Percentiles rank a stretch among this genome's conserved stretches.
These are phyloP conservation scores for Erigeron philadelphicus DNA, from an alignment of 140 eudicot genomes.

Conservation along the genomic window DNA sequence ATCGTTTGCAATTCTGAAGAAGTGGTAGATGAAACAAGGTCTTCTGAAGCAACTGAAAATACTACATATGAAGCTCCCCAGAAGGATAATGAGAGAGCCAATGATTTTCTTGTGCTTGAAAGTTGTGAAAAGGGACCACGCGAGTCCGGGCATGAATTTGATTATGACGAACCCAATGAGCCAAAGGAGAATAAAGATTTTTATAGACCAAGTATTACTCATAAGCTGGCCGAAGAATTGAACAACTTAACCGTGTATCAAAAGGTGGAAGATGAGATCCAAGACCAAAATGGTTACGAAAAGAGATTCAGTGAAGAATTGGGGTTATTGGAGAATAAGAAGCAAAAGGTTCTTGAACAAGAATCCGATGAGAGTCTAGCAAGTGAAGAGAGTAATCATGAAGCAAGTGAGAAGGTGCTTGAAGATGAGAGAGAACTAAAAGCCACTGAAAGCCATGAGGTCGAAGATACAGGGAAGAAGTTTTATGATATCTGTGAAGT, in stretches of 20 bases:
- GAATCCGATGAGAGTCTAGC: conserved; percentile 21
- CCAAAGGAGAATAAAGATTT: conserved; percentile 19
- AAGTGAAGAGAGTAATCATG: conserved; percentile 13
- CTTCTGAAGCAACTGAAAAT: conserved; percentile 19
- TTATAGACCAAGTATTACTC: conserved; percentile 9
- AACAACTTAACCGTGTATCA: conserved; percentile 24
- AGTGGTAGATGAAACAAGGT: conserved; percentile 28
- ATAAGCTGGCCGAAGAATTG: conserved; percentile 14
- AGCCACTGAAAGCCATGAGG: conserved; percentile 23
- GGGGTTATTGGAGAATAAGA: conserved; percentile 26
- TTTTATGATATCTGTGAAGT: conserved; percentile 37
- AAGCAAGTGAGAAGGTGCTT: conserved; percentile 18
- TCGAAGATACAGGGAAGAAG: conserved; percentile 29
- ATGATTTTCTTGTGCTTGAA: conserved; percentile 29
- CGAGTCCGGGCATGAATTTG: conserved; percentile 22
- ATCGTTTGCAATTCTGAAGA: conserved; percentile 18
- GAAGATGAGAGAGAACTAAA: conserved; percentile 35
- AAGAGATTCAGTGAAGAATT: conserved; percentile 28
- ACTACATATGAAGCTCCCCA: conserved; percentile 16
- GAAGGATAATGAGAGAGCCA: conserved; percentile 25
- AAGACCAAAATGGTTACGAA: conserved; percentile 24
- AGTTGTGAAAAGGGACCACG: conserved; percentile 27
- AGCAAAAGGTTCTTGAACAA: conserved; percentile 28
- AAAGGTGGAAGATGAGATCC: conserved; percentile 31
- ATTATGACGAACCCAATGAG: conserved; percentile 18